Evolutionary conservation across 2,329 filamentous ascomycete species (phyloP).

Genomic region (Alternaria burnsii): DNA sequence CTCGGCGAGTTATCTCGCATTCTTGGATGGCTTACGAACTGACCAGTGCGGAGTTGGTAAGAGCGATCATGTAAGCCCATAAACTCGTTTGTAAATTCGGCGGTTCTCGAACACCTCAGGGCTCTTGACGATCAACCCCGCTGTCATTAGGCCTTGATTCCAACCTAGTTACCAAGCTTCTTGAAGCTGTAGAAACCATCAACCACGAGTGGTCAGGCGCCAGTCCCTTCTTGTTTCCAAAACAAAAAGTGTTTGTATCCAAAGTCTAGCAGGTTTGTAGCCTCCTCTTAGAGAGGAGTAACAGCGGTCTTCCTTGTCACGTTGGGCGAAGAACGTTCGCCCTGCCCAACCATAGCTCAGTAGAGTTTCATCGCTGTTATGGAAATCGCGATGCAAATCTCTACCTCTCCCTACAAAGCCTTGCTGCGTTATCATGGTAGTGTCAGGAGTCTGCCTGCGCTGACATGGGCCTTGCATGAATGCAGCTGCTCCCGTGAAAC

Average conservation of each 20-base stretch:
- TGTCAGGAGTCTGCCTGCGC: conserved; percentile 1
- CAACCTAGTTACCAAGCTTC: not conserved
- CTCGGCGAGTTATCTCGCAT: conserved; percentile 14
- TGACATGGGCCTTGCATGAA: conserved; percentile 1
- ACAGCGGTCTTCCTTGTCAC: conserved; percentile 13
- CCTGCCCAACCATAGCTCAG: not conserved
- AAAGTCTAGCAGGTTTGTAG: not conserved
- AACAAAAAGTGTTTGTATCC: not conserved
- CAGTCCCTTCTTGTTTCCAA: not conserved
- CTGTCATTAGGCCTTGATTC: not conserved
- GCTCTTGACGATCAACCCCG: conserved; percentile 5
- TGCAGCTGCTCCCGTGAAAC: conserved; percentile 4
- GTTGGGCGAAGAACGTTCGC: not conserved
- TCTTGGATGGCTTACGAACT: conserved; percentile 28
- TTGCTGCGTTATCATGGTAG: not conserved
- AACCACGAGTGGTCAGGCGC: not conserved
- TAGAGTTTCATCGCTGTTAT: not conserved
- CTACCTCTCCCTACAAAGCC: not conserved
- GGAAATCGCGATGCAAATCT: conserved; percentile 5
- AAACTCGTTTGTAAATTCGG: conserved; percentile 3
- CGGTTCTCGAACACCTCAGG: conserved; percentile 13
- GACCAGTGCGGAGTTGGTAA: conserved; percentile 24
- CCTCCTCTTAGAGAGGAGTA: not conserved
- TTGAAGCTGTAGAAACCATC: not conserved
- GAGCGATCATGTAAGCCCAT: conserved; percentile 20